phyloP scores from a whole-genome alignment of 1,284 basidiomycete genomes.

The Rhodotorula sp. region DNA sequence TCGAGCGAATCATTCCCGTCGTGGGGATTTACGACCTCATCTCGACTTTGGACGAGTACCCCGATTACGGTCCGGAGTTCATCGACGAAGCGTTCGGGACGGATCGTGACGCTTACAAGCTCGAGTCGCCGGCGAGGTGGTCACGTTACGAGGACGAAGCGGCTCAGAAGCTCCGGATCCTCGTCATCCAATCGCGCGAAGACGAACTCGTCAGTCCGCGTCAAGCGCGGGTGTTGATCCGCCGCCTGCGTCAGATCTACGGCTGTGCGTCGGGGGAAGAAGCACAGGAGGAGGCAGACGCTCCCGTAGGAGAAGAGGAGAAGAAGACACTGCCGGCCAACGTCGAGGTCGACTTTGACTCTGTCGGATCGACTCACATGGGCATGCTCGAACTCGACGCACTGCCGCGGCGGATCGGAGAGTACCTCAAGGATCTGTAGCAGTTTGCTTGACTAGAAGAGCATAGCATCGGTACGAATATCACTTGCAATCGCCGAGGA shows the following conservation, averaged over 20 bases:
- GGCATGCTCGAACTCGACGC: conserved; percentile 1
- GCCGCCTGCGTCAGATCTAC: conserved; percentile 3
- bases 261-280: background rate
- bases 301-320: background rate
- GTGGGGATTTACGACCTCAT: conserved; percentile 35
- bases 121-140: conserved; percentile 37
- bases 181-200: conserved; percentile 19
- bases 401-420: background rate
- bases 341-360: conserved; percentile 6
- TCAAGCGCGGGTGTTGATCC: conserved; percentile 25
- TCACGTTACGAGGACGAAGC: background rate
- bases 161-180: background rate
- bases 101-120: conserved; percentile 1
- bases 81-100: conserved; percentile 32
- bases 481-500: background rate
- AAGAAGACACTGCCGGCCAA: conserved; percentile 9
- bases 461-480: background rate
- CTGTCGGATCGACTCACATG: conserved; percentile 7
- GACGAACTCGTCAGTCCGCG: conserved; percentile 27
- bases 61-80: conserved; percentile 23
- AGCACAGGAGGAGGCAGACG: background rate
- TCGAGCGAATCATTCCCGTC: conserved; percentile 21
- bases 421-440: conserved; percentile 3
- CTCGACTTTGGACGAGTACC: conserved; percentile 28
- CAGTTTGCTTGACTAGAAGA: too few relatives aligned